These are phyloP conservation scores for Leccinum ponderosum DNA, from an alignment of 1,284 basidiomycete species.

Conservation along the genomic window DNA sequence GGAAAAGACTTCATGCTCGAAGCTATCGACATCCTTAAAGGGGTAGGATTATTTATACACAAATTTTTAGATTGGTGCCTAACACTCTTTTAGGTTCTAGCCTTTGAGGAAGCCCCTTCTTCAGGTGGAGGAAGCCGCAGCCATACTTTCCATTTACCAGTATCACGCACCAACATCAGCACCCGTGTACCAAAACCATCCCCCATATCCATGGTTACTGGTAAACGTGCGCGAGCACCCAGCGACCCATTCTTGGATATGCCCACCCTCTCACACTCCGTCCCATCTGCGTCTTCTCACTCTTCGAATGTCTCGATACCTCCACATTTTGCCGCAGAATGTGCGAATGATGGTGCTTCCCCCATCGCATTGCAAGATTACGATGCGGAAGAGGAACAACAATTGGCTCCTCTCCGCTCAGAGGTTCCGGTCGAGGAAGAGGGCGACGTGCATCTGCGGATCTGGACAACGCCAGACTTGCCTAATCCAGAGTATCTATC, in stretches of 20 bases:
- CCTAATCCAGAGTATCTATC: constrained; percentile 63
- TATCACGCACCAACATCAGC: constrained; percentile 46
- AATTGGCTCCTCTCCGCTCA: constrained; percentile 32
- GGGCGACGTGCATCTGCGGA: constrained; percentile 58
- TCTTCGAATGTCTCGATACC: constrained; percentile 47
- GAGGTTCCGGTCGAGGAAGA: constrained; percentile 45
- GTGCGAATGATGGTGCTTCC: constrained; percentile 42
- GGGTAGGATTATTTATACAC: constrained; percentile 48
- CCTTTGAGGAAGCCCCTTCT: constrained; percentile 62
- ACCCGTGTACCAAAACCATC: constrained; percentile 37
- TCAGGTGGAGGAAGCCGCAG: constrained; percentile 39
- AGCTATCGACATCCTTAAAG: constrained; percentile 79
- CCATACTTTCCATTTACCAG: constrained; percentile 37
- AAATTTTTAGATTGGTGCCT: constrained; percentile 11
- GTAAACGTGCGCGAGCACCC: constrained; percentile 67
- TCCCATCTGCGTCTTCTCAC: constrained; percentile 50
- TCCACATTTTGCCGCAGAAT: constrained; percentile 31
- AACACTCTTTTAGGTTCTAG: constrained; percentile 48
- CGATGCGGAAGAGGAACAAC: constrained; percentile 39
- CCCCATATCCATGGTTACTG: constrained; percentile 41
- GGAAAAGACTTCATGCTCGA: constrained; percentile 85
- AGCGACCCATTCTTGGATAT: constrained; percentile 81
- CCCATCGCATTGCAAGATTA: constrained; percentile 32
- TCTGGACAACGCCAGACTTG: constrained; percentile 72
- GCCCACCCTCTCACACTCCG: constrained; percentile 52